Conservation (phyloP, 1,139 yeast genomes). For the Citeromyces hawaiiensis region DNA sequence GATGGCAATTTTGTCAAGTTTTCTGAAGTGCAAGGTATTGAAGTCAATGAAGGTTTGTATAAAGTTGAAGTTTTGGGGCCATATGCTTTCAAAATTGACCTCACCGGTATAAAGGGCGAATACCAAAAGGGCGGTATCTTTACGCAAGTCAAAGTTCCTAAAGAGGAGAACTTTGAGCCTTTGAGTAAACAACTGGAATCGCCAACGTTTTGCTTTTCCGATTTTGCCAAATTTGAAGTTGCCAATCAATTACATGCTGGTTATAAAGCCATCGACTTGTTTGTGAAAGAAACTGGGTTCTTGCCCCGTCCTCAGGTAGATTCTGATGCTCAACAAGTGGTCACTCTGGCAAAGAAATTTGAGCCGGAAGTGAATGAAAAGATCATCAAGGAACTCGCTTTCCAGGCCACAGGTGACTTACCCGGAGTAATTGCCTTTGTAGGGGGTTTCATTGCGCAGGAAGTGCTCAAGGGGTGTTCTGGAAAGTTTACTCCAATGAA, state of each 20-base stretch:
- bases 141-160: conserved; percentile 85
- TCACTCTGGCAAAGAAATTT: conserved; percentile 47
- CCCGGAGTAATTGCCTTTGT: conserved; percentile 84
- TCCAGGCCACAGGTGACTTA: conserved; percentile 82
- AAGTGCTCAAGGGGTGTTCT: conserved; percentile 86
- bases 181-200: conserved; percentile 46
- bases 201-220: conserved; percentile 79
- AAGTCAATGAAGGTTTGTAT: conserved; percentile 61
- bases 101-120: conserved; percentile 39
- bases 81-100: conserved; percentile 67
- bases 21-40: conserved; percentile 72
- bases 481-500: conserved; percentile 87
- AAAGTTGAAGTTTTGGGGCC: conserved; percentile 87
- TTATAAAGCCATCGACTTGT: conserved; percentile 78
- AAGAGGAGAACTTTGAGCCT: conserved; percentile 44
- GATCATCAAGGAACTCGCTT: conserved; percentile 59
- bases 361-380: conserved; percentile 46
- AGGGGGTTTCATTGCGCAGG: conserved; percentile 96
- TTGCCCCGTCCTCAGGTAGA: conserved; percentile 71
- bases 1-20: conserved; percentile 87
- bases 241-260: conserved; percentile 85
- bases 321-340: conserved; percentile 60
- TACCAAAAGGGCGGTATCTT: conserved; percentile 81
- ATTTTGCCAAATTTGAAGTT: conserved; percentile 88
- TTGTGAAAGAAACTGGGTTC: conserved; percentile 46